phyloP scores from a whole-genome alignment of 1,139 yeast genomes.

The Geotrichum aggregatum region DNA sequence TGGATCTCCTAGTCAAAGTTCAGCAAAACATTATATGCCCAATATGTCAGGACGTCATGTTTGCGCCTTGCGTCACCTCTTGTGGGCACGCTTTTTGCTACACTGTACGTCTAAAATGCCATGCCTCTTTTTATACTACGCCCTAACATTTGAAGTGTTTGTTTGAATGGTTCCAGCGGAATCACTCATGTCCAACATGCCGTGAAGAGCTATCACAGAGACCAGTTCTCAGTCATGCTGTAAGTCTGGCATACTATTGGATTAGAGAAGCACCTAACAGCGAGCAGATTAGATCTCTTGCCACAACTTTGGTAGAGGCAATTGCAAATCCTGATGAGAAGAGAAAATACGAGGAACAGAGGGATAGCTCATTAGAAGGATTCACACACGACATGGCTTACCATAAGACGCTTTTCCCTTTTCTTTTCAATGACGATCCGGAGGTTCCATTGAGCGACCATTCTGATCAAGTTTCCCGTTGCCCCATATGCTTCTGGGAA shows the following conservation, averaged over 20 bases:
- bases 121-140: not conserved
- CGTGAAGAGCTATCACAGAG: constrained; percentile 24
- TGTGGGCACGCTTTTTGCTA: constrained; percentile 40
- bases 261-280: constrained; percentile 1
- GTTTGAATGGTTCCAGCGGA: constrained; percentile 31
- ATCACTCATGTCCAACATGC: constrained; percentile 32
- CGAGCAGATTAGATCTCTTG: constrained; percentile 14
- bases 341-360: constrained; percentile 18
- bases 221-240: constrained; percentile 26
- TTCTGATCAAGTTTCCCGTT: constrained; percentile 31
- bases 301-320: constrained; percentile 14
- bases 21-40: constrained; percentile 33
- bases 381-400: constrained; percentile 26
- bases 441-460: constrained; percentile 24
- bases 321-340: constrained; percentile 20
- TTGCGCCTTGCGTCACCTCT: constrained; percentile 34
- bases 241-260: constrained; percentile 13
- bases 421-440: constrained; percentile 22
- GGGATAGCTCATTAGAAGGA: constrained; percentile 21
- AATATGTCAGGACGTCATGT: constrained; percentile 38
- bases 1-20: constrained; percentile 23
- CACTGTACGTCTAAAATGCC: constrained; percentile 24
- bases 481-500: constrained; percentile 33
- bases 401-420: constrained; percentile 27
- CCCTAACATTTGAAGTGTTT: constrained; percentile 25